Conservation (phyloP, 345 rosid genomes). For the Syzygium oleosum region DNA sequence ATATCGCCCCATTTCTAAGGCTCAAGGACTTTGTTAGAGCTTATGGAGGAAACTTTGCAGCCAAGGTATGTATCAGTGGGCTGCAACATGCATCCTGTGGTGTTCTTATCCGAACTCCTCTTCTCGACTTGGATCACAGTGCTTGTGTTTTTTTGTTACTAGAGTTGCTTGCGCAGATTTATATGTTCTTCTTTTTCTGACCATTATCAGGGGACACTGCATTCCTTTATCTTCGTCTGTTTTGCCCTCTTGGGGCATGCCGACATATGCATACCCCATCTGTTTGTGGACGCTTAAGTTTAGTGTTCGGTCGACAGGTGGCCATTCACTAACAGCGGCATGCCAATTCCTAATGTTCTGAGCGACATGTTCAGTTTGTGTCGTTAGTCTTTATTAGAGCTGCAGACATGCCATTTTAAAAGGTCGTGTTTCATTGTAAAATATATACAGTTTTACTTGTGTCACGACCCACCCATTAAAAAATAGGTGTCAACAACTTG, state of each 20-base stretch:
- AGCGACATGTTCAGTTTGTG: background rate
- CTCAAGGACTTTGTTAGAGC: constrained; percentile 76
- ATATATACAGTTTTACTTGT: background rate
- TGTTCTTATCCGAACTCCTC: background rate
- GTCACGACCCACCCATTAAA: too few relatives aligned
- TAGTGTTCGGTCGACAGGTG: background rate
- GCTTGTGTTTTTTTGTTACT: background rate
- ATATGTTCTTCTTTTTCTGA: background rate
- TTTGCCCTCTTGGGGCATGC: background rate
- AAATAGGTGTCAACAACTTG: too few relatives aligned
- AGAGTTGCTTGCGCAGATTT: background rate
- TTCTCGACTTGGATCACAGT: background rate
- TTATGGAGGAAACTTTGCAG: constrained; percentile 90
- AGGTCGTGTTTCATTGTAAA: background rate
- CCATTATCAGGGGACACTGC: background rate
- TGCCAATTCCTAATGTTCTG: background rate
- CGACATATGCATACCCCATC: background rate
- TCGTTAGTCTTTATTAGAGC: background rate
- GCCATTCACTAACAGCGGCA: background rate
- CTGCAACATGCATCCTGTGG: background rate
- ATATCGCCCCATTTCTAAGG: constrained; percentile 76
- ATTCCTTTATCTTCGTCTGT: background rate
- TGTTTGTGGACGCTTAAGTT: background rate
- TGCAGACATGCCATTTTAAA: background rate
- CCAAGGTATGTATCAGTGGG: constrained; percentile 53